Conservation (phyloP, 495 filamentous ascomycete species). For the Penicillium pancosmium region DNA sequence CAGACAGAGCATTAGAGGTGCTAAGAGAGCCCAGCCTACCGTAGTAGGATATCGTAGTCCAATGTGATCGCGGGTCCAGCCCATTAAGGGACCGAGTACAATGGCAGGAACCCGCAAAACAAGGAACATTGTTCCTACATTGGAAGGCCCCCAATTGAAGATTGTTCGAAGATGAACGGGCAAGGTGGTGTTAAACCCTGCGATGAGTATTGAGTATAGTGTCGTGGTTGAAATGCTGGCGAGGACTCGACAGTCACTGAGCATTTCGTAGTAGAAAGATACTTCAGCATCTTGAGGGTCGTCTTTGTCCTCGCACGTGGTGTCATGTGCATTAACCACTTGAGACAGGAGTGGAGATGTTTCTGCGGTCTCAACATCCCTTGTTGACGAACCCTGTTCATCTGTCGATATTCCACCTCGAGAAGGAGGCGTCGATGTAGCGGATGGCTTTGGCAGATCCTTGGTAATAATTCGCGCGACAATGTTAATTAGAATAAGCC, state of each 20-base stretch:
- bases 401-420: not conserved
- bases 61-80: constrained; percentile 26
- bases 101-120: constrained; percentile 20
- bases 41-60: constrained; percentile 21
- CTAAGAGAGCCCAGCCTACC: constrained; percentile 13
- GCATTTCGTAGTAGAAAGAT: not conserved
- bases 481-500: constrained; percentile 26
- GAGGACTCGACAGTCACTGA: not conserved
- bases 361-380: not conserved
- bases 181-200: constrained; percentile 26
- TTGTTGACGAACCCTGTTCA: not conserved
- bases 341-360: not conserved
- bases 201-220: constrained; percentile 3
- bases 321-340: not conserved
- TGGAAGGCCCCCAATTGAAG: constrained; percentile 26
- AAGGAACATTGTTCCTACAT: constrained; percentile 28
- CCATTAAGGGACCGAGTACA: constrained; percentile 15
- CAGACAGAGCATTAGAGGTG: constrained; percentile 17
- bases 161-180: constrained; percentile 23
- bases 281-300: not conserved
- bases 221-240: not conserved
- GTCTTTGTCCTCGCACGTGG: not conserved
- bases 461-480: constrained; percentile 28
- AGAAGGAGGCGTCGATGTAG: not conserved
- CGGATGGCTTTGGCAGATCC: constrained; percentile 9